These are phyloP conservation scores for Septoria linicola DNA, from an alignment of 2,329 filamentous ascomycete genomes.

Conservation along the genomic window DNA sequence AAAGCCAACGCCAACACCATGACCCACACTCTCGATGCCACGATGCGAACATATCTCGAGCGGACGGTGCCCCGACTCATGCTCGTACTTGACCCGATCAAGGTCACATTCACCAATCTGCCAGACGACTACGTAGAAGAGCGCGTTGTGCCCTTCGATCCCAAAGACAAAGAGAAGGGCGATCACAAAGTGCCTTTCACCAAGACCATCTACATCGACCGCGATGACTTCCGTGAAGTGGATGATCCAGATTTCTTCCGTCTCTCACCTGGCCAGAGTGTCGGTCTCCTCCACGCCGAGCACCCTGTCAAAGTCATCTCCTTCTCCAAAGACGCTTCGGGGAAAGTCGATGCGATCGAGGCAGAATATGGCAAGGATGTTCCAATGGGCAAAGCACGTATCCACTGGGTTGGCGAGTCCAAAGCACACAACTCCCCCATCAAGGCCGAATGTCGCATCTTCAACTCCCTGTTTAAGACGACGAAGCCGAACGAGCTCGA, in stretches of 20 bases:
- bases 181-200: slow-evolving; percentile 65
- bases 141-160: slow-evolving; percentile 73
- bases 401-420: slow-evolving; percentile 83
- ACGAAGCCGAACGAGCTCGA: slow-evolving; percentile 73
- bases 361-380: slow-evolving; percentile 66
- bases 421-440: slow-evolving; percentile 60
- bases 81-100: slow-evolving; percentile 83
- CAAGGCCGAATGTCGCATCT: slow-evolving; percentile 70
- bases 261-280: slow-evolving; percentile 70
- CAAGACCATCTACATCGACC: slow-evolving; percentile 80
- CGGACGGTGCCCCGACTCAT: slow-evolving; percentile 83
- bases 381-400: slow-evolving; percentile 53
- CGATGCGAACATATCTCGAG: slow-evolving; percentile 82
- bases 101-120: slow-evolving; percentile 76
- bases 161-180: slow-evolving; percentile 71
- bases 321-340: slow-evolving; percentile 67
- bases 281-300: slow-evolving; percentile 70
- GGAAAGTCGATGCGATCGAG: slow-evolving; percentile 67
- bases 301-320: slow-evolving; percentile 67
- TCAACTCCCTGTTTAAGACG: slow-evolving; percentile 82
- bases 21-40: slow-evolving; percentile 78
- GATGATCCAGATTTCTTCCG: slow-evolving; percentile 75
- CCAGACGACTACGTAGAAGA: slow-evolving; percentile 65
- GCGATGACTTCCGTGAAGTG: slow-evolving; percentile 71
- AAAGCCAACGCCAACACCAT: slow-evolving; percentile 78